These are phyloP conservation scores for Bipolaris bicolor DNA, from an alignment of 2,329 filamentous ascomycete species.

Conservation along the genomic window DNA sequence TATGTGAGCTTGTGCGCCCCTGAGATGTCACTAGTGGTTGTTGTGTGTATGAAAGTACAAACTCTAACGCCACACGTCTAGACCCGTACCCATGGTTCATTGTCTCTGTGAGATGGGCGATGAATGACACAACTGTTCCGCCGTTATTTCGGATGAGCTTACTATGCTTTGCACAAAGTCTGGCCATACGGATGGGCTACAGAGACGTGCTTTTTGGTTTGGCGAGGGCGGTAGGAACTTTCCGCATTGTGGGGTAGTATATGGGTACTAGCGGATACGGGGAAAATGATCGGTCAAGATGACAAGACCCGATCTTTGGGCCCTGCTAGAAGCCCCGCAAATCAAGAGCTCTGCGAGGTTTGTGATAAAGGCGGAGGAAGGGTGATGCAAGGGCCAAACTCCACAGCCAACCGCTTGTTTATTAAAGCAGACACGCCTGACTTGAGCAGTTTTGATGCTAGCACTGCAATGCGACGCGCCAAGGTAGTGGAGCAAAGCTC, in stretches of 20 bases:
- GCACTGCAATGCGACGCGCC: background rate
- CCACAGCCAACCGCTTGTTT: background rate
- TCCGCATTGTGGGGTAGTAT: background rate
- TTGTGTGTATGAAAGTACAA: background rate
- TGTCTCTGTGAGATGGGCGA: background rate
- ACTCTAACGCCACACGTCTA: background rate
- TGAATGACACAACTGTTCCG: background rate
- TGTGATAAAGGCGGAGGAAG: background rate
- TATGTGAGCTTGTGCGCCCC: background rate
- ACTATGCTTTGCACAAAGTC: background rate
- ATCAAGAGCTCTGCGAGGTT: background rate
- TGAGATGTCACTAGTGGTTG: no score
- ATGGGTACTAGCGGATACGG: background rate
- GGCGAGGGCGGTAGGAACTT: background rate
- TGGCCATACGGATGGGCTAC: background rate
- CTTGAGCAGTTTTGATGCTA: background rate
- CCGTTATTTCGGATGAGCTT: background rate
- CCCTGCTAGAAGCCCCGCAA: background rate
- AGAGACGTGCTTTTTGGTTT: background rate
- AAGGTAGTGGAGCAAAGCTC: background rate
- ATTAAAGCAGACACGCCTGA: background rate
- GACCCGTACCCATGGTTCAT: background rate
- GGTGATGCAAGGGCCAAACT: background rate
- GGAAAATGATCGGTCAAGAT: background rate
- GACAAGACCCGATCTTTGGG: background rate